Evolutionary conservation across 345 rosid species (phyloP).

Genomic region (Sonneratia caseolaris): DNA sequence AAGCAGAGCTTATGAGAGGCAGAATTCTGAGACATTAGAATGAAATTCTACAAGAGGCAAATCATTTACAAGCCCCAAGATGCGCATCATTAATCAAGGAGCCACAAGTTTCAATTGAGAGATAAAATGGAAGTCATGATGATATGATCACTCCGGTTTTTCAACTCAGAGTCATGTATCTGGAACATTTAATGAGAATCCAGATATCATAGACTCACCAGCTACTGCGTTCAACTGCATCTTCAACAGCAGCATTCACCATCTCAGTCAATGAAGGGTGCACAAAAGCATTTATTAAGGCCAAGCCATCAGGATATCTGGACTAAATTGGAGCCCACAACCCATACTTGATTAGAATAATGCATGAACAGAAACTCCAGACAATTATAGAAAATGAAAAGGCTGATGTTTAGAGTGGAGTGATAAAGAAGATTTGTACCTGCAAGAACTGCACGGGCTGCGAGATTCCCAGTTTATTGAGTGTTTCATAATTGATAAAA

Average conservation of each 20-base stretch:
- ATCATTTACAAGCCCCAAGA: neutral
- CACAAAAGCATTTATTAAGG: constrained; percentile 60
- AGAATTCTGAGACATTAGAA: neutral
- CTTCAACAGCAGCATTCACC: constrained; percentile 77
- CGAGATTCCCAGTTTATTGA: constrained; percentile 85
- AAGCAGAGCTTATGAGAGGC: neutral
- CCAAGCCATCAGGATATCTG: constrained; percentile 87
- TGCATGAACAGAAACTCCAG: constrained; percentile 8
- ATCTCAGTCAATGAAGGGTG: constrained; percentile 86
- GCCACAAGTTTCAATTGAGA: neutral
- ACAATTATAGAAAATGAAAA: neutral
- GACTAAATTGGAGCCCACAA: constrained; percentile 53
- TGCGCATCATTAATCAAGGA: neutral
- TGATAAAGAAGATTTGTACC: constrained; percentile 28
- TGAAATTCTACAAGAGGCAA: neutral
- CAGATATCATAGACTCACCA: constrained; percentile 44
- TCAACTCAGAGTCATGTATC: neutral
- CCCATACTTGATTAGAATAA: constrained; percentile 33
- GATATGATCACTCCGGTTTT: neutral
- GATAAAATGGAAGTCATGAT: neutral
- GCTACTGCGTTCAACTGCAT: constrained; percentile 73
- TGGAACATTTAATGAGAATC: neutral
- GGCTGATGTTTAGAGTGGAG: constrained; percentile 1
- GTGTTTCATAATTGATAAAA: constrained; percentile 56
- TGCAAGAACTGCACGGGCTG: constrained; percentile 84